Percentiles rank a stretch among this genome's conserved stretches.
These are phyloP conservation scores for Artomyces pyxidatus DNA, from an alignment of 768 basidiomycete genomes.

Conservation along the genomic window DNA sequence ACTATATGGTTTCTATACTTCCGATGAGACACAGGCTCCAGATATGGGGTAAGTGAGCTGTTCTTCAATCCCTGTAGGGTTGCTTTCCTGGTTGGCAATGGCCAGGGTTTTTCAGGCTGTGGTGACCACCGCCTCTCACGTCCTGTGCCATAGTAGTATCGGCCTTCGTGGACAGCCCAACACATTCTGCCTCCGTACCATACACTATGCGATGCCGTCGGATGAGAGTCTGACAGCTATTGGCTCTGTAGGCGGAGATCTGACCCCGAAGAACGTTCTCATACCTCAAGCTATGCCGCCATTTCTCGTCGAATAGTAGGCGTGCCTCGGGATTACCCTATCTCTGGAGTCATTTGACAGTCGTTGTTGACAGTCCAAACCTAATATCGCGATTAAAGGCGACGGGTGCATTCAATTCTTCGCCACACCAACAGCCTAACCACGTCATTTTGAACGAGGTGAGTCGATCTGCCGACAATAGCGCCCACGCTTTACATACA, in stretches of 20 bases:
- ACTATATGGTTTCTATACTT: background rate
- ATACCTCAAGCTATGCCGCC: slow-evolving; percentile 62
- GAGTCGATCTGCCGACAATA: slow-evolving; percentile 13
- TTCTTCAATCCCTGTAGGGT: background rate
- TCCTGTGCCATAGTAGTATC: no score
- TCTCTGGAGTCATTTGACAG: no score
- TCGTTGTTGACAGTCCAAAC: slow-evolving; percentile 71
- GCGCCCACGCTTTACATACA: slow-evolving; percentile 2
- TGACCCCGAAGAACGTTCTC: slow-evolving; percentile 60
- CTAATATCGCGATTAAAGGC: slow-evolving; percentile 60
- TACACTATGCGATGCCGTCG: background rate
- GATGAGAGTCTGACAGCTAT: no score
- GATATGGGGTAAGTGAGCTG: slow-evolving; percentile 49
- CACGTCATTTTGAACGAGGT: slow-evolving; percentile 89
- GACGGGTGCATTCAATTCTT: slow-evolving; percentile 54
- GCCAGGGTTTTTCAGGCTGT: background rate
- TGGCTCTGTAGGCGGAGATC: slow-evolving; percentile 54
- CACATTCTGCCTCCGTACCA: background rate
- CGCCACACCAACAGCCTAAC: slow-evolving; percentile 68
- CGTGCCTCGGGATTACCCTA: slow-evolving; percentile 7
- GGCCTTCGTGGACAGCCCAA: background rate
- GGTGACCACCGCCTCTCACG: no score
- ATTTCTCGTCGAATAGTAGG: slow-evolving; percentile 65
- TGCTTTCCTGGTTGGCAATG: background rate
- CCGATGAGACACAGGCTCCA: slow-evolving; percentile 44